Evolutionary conservation across 495 filamentous ascomycete species (phyloP).

Genomic region (Poronia punctata): DNA sequence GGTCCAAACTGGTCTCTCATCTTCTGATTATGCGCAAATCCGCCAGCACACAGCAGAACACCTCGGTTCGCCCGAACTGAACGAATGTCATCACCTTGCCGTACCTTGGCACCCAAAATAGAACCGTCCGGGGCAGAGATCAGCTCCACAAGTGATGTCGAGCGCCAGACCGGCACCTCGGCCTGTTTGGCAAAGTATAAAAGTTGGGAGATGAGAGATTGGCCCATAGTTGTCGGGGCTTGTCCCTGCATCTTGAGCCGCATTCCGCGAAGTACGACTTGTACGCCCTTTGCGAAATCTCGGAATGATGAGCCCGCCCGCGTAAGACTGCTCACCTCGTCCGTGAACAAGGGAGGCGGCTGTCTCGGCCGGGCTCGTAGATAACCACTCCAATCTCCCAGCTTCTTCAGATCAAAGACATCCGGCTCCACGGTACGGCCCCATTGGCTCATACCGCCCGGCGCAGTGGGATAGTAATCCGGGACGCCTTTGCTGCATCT

Average conservation of each 20-base stretch:
- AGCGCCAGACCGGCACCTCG: slow-evolving; percentile 12
- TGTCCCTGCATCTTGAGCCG: neutral
- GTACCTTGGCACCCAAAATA: slow-evolving; percentile 4
- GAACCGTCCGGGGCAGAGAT: neutral
- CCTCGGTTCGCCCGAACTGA: slow-evolving; percentile 12
- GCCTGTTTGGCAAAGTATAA: slow-evolving; percentile 4
- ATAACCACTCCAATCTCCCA: slow-evolving; percentile 10
- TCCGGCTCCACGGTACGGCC: slow-evolving; percentile 14
- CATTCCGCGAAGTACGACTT: neutral
- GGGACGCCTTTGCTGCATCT: slow-evolving; percentile 5
- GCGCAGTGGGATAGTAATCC: slow-evolving; percentile 16
- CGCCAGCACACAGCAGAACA: slow-evolving; percentile 18
- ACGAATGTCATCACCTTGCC: slow-evolving; percentile 7
- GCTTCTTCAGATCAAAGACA: slow-evolving; percentile 15
- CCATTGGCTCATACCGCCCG: slow-evolving; percentile 5
- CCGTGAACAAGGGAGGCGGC: neutral
- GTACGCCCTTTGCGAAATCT: neutral
- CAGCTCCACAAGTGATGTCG: slow-evolving; percentile 4
- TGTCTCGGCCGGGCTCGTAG: neutral
- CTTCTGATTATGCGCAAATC: slow-evolving; percentile 12
- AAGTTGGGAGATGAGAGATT: slow-evolving; percentile 14
- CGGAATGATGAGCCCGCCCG: neutral
- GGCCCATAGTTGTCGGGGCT: slow-evolving; percentile 12
- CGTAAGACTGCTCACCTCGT: neutral
- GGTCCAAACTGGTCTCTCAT: neutral